Percentiles rank a stretch among this genome's conserved stretches.
phyloP scores from a whole-genome alignment of 2,329 filamentous ascomycete genomes.

The Cladosporium sp. region DNA sequence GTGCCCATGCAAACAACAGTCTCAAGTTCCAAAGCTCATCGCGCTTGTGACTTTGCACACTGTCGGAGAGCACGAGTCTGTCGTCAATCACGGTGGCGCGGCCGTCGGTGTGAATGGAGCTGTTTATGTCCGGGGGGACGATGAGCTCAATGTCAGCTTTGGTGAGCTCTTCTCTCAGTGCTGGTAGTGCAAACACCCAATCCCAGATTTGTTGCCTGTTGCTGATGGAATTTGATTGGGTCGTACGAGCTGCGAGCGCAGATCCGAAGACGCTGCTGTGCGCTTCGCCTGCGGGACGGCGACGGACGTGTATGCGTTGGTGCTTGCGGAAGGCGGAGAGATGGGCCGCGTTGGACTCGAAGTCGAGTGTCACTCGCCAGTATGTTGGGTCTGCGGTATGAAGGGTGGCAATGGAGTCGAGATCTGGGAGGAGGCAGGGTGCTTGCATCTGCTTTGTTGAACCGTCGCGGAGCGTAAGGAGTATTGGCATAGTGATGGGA shows the following conservation, averaged over 20 bases:
- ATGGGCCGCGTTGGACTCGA: constrained; percentile 59
- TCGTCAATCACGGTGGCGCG: constrained; percentile 64
- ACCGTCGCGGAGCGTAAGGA: constrained; percentile 24
- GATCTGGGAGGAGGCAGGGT: constrained; percentile 59
- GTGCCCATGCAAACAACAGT: constrained; percentile 63
- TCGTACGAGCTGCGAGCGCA: constrained; percentile 65
- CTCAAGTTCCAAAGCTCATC: constrained; percentile 59
- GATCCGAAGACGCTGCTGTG: constrained; percentile 59
- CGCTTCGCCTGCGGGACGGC: constrained; percentile 52
- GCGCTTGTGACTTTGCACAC: constrained; percentile 41
- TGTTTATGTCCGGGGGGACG: constrained; percentile 36
- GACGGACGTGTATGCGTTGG: constrained; percentile 69
- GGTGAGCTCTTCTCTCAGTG: constrained; percentile 47
- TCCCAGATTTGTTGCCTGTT: constrained; percentile 52
- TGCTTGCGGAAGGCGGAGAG: constrained; percentile 60
- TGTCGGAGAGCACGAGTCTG: constrained; percentile 55
- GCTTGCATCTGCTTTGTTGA: constrained; percentile 37
- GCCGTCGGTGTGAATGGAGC: constrained; percentile 47
- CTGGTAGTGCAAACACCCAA: constrained; percentile 66
- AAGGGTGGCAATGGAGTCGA: constrained; percentile 58
- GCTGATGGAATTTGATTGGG: constrained; percentile 24
- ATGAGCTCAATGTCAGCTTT: constrained; percentile 56
- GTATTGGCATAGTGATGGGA: constrained; percentile 55
- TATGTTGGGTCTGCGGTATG: constrained; percentile 62
- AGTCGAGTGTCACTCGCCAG: constrained; percentile 78